phyloP scores from a whole-genome alignment of 345 rosid species.

The Sonneratia alba region DNA sequence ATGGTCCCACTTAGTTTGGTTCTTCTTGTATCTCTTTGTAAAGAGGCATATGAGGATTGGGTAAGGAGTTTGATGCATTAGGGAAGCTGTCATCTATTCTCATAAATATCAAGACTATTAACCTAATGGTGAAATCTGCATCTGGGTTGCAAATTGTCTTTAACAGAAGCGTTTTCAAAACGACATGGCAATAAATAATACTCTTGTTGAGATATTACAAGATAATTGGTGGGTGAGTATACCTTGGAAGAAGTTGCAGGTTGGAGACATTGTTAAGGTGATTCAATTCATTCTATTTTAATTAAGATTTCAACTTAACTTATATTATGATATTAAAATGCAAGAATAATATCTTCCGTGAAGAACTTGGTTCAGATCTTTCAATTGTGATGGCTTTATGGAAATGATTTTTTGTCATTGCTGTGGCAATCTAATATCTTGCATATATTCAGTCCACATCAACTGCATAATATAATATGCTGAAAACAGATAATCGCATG shows the following conservation, averaged over 20 bases:
- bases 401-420: background rate
- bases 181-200: conserved; percentile 84
- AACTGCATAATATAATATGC: background rate
- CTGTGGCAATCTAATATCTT: background rate
- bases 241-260: conserved; percentile 94
- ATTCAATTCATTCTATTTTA: conserved; percentile 18
- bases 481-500: background rate
- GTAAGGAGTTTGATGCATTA: conserved; percentile 28
- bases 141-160: conserved; percentile 14
- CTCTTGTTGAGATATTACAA: conserved; percentile 68
- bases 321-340: background rate
- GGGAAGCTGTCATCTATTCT: background rate
- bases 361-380: background rate
- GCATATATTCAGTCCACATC: background rate
- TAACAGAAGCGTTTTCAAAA: conserved; percentile 95
- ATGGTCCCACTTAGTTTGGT: conserved; percentile 85
- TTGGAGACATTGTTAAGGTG: conserved; percentile 93
- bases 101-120: background rate
- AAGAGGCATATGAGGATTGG: conserved; percentile 99
- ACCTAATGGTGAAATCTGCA: conserved; percentile 10
- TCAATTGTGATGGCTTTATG: background rate
- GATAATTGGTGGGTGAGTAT: conserved; percentile 68
- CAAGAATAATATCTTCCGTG: background rate
- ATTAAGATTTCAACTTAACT: background rate
- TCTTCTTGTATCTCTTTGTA: conserved; percentile 91